Evolutionary conservation across 2,329 filamentous ascomycete species (phyloP).

Genomic region (Dactylellina leptospora): DNA sequence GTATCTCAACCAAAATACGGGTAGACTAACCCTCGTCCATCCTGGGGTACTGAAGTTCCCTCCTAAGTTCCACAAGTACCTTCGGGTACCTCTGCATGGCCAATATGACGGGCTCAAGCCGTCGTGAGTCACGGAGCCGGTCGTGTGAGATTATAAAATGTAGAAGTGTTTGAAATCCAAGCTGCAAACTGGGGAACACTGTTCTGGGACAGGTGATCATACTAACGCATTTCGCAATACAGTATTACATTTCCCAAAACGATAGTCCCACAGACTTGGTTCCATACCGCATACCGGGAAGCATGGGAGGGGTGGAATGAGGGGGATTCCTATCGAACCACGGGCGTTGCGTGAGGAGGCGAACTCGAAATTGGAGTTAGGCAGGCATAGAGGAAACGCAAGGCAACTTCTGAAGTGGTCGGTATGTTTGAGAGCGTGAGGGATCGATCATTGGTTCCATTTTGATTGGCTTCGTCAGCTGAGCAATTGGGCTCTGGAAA

Average conservation of each 20-base stretch:
- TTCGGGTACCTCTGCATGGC: constrained; percentile 43
- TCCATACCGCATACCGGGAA: constrained; percentile 17
- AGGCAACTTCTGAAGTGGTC: constrained; percentile 40
- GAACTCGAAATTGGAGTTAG: constrained; percentile 46
- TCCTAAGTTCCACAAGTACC: constrained; percentile 34
- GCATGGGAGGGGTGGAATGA: no score
- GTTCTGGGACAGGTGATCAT: constrained; percentile 42
- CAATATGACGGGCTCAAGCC: constrained; percentile 37
- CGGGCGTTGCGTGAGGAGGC: constrained; percentile 42
- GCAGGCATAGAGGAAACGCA: constrained; percentile 41
- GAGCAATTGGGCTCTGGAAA: constrained; percentile 41
- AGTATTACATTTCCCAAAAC: constrained; percentile 37
- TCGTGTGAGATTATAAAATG: constrained; percentile 25
- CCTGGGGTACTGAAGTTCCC: constrained; percentile 12
- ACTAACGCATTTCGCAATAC: constrained; percentile 49
- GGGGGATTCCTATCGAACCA: constrained; percentile 22
- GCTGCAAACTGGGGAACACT: constrained; percentile 19
- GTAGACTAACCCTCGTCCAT: constrained; percentile 13
- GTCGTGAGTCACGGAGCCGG: constrained; percentile 46
- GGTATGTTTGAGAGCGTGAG: constrained; percentile 34
- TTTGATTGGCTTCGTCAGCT: constrained; percentile 50
- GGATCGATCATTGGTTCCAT: constrained; percentile 27
- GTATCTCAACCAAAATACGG: constrained; percentile 18
- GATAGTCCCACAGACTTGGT: constrained; percentile 14
- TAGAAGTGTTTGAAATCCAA: constrained; percentile 36